Evolutionary conservation across 2,329 filamentous ascomycete genomes (phyloP).

Genomic region (Metarhizium brunneum): DNA sequence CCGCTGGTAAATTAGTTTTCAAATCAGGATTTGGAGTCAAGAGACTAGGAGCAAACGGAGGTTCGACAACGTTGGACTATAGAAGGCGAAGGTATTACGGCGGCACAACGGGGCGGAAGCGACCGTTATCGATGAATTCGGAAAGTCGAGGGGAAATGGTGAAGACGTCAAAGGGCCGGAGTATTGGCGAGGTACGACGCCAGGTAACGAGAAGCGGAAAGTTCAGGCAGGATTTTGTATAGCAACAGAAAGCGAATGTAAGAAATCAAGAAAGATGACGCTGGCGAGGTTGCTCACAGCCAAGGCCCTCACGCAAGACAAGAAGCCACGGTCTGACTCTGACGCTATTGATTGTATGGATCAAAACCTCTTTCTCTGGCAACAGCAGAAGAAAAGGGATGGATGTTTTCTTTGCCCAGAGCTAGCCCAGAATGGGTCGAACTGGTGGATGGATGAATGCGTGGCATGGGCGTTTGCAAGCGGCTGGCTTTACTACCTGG

Average conservation of each 20-base stretch:
- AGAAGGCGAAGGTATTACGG: not conserved
- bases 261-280: not conserved
- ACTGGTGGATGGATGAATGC: not conserved
- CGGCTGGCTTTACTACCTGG: not conserved
- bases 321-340: conserved; percentile 1
- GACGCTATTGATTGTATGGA: not conserved
- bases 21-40: not conserved
- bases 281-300: not conserved
- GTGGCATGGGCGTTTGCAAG: not conserved
- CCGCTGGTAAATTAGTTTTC: not conserved
- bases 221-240: not conserved
- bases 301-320: not conserved
- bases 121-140: not conserved
- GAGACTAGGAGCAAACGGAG: not conserved
- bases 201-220: not conserved
- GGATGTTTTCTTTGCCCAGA: conserved; percentile 7
- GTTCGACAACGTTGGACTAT: not conserved
- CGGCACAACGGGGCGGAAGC: not conserved
- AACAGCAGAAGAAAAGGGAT: conserved; percentile 6
- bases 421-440: not conserved
- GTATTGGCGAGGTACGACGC: not conserved
- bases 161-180: not conserved
- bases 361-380: not conserved
- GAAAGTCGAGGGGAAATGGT: not conserved
- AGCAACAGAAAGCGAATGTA: conserved; percentile 3